phyloP scores from a whole-genome alignment of 2,329 filamentous ascomycete genomes.

The Paracamarosporium sp. region DNA sequence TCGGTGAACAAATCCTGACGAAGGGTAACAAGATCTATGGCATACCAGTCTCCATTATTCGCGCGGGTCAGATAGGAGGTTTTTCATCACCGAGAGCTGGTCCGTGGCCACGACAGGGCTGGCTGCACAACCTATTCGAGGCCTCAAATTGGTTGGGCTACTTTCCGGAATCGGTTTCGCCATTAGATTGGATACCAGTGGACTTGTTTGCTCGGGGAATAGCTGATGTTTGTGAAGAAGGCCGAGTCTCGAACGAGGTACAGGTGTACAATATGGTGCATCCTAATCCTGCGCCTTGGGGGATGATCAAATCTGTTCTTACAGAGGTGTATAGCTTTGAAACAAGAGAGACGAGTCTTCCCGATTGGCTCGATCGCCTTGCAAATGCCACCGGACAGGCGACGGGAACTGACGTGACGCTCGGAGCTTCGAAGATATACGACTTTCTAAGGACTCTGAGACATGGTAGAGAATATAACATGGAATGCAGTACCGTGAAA shows the following conservation, averaged over 20 bases:
- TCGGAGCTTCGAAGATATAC: constrained; percentile 7
- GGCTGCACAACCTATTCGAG: constrained; percentile 14
- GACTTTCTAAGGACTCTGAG: constrained; percentile 13
- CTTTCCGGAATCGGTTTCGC: constrained; percentile 11
- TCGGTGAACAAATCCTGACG: constrained; percentile 18
- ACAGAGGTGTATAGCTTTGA: constrained; percentile 1
- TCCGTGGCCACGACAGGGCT: constrained; percentile 16
- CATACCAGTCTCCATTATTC: constrained; percentile 17
- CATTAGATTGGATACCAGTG: constrained; percentile 24
- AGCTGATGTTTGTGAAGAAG: neutral
- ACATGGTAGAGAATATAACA: constrained; percentile 13
- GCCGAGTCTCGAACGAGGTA: neutral
- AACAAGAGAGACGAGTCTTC: constrained; percentile 3
- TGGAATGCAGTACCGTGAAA: neutral
- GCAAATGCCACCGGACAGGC: too few relatives aligned
- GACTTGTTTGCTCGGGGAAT: constrained; percentile 16
- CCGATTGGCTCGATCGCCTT: constrained; percentile 14
- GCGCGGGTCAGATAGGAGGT: constrained; percentile 22
- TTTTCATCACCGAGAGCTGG: neutral
- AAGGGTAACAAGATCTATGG: constrained; percentile 7
- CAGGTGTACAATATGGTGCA: constrained; percentile 18
- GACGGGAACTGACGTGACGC: neutral
- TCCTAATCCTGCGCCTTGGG: constrained; percentile 7
- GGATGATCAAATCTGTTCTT: constrained; percentile 8
- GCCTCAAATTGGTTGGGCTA: constrained; percentile 6